A percentile compares a stretch with the other conserved stretches of the same genome.
These are phyloP conservation scores for Tremella mesenterica DNA, from an alignment of 768 basidiomycete genomes.

Conservation along the genomic window DNA sequence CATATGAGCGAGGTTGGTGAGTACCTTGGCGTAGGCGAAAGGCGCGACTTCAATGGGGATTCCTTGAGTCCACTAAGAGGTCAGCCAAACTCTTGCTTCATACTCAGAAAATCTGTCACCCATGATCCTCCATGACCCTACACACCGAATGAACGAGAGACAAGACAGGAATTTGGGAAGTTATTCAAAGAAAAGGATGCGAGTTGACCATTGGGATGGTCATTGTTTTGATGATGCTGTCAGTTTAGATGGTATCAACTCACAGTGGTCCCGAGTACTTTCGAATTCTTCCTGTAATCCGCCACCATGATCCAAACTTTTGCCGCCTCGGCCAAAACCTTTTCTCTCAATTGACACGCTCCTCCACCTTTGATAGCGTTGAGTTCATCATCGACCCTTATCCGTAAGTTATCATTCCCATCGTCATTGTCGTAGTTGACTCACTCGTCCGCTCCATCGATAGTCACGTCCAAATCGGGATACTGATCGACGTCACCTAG, in stretches of 20 bases:
- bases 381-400: slow-evolving; percentile 71
- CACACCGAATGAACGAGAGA: too few species aligned
- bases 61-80: slow-evolving; percentile 64
- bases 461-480: slow-evolving; percentile 83
- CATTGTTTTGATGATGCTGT: not conserved
- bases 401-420: not conserved
- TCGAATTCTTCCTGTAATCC: slow-evolving; percentile 88
- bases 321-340: slow-evolving; percentile 94
- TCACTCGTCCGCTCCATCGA: slow-evolving; percentile 95
- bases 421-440: slow-evolving; percentile 38
- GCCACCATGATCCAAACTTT: slow-evolving; percentile 86
- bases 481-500: slow-evolving; percentile 87
- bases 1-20: slow-evolving; percentile 56
- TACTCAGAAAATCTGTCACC: too few species aligned
- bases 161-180: too few species aligned
- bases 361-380: slow-evolving; percentile 98
- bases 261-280: slow-evolving; percentile 71
- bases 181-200: too few species aligned
- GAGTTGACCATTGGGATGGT: too few species aligned
- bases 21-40: slow-evolving; percentile 84
- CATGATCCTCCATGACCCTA: too few species aligned
- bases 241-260: slow-evolving; percentile 37
- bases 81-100: not conserved
- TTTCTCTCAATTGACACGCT: slow-evolving; percentile 91
- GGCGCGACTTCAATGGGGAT: slow-evolving; percentile 95